Evolutionary conservation across 805 yeast genomes (phyloP), one percentile per base, ranked within the genome.

Genomic region (Saccharomycopsis lassenensis): DNA sequence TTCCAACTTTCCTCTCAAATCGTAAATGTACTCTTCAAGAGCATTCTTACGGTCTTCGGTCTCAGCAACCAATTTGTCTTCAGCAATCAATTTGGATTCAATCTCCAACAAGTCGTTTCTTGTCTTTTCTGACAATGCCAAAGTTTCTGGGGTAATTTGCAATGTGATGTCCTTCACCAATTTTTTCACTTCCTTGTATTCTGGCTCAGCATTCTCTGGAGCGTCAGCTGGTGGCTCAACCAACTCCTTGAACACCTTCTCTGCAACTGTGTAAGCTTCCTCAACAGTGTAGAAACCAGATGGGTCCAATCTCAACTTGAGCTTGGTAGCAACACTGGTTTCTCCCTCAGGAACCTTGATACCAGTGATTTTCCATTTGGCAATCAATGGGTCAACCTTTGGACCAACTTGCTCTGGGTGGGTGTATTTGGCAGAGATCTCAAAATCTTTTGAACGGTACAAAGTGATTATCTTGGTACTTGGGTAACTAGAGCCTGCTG

Each of bases 31-130:
- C 71, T 91, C 99, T 71, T 91, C 98, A 45, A 91, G 71, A 48
- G 95, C 91, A 62, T 91, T 91, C 80, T 91, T 91, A 64, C 86
- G 85, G 67, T 91, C 96, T 71, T 91, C 97, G 48, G 97, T 91
- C 67, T 91, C 97, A 49, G 93, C 93, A 48, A 91, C 96, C 52
- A 89, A 77, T 69, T 87, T 91, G 65, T 91, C 99, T 56, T 79
- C 86, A 58, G 85, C 74, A 47, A 74, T 69, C 77, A 91, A 65
- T 59, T 79, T 71, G 55, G 74, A 74, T 70, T 91, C 99, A 61
- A 67, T 66, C 71, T 91, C 97, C 45, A 80, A 70, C 48, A 67
- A 70, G 37, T 62, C 64, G 52, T 76, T 67, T 60, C 84, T 70
- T 36, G 54, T 62, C 19, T 59, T 58, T 45, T 64, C 67, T 45